These are phyloP conservation scores for Candida tibetensis DNA, from an alignment of 805 yeast genomes.

Conservation along the genomic window DNA sequence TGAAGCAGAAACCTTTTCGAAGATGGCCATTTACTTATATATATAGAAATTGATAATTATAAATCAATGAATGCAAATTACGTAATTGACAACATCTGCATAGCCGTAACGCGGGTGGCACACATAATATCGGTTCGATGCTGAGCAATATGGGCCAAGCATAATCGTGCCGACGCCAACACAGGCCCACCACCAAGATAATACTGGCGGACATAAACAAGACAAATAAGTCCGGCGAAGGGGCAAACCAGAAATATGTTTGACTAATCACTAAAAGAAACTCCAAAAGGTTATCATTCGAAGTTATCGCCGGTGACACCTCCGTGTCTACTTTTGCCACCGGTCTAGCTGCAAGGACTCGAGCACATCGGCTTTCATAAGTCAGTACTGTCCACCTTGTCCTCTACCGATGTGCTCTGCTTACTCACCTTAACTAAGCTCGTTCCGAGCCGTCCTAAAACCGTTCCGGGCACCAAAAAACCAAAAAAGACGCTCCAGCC, in stretches of 20 bases:
- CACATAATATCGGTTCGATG: not conserved
- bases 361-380: not conserved
- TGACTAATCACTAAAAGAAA: no score
- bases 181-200: constrained; percentile 2
- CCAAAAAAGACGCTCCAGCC: no score
- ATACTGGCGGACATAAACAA: no score
- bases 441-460: not conserved
- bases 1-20: no score
- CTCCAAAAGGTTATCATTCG: no score
- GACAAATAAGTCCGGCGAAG: no score
- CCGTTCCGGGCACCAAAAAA: not conserved
- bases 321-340: no score
- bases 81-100: not conserved
- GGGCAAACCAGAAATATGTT: no score
- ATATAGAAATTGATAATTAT: not conserved
- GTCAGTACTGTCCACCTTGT: not conserved
- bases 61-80: not conserved
- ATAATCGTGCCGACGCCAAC: constrained; percentile 2
- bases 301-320: no score
- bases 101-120: constrained; percentile 2
- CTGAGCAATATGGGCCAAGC: constrained; percentile 2
- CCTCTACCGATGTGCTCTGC: not conserved
- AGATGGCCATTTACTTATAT: not conserved
- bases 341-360: not conserved
- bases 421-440: not conserved